Conservation (phyloP, 2,329 filamentous ascomycete genomes). For the Ceratocystis harringtonii region DNA sequence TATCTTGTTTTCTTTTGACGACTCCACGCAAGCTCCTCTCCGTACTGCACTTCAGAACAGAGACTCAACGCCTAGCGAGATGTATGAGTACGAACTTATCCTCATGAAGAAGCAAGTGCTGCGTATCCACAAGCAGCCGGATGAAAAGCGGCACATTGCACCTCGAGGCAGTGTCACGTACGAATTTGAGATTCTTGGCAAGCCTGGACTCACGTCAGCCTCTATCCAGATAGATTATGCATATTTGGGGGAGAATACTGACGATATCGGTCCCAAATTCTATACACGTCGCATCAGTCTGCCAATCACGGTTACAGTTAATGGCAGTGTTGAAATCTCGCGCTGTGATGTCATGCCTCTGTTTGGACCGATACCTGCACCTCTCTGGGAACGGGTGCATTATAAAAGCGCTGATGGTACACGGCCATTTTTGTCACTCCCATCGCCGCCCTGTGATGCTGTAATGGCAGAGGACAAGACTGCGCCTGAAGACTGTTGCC, state of each 20-base stretch:
- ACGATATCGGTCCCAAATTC: conserved; percentile 56
- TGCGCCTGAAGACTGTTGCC: conserved; percentile 39
- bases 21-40: conserved; percentile 67
- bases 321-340: conserved; percentile 71
- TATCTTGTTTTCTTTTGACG: conserved; percentile 73
- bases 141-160: conserved; percentile 43
- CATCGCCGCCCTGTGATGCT: background rate
- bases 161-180: conserved; percentile 56
- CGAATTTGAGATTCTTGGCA: conserved; percentile 71
- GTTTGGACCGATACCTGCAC: conserved; percentile 46
- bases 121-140: conserved; percentile 36
- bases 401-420: background rate
- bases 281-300: conserved; percentile 72
- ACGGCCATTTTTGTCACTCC: background rate
- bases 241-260: conserved; percentile 54
- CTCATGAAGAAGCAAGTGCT: conserved; percentile 59
- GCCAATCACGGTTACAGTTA: conserved; percentile 76
- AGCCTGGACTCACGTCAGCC: conserved; percentile 66
- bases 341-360: conserved; percentile 68
- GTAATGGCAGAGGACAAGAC: background rate
- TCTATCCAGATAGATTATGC: conserved; percentile 78
- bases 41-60: conserved; percentile 61
- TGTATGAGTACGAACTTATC: conserved; percentile 76
- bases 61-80: conserved; percentile 60
- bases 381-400: conserved; percentile 39